Base-by-base conservation (phyloP, 441 rosid species). In the Metrosideros polymorpha region DNA sequence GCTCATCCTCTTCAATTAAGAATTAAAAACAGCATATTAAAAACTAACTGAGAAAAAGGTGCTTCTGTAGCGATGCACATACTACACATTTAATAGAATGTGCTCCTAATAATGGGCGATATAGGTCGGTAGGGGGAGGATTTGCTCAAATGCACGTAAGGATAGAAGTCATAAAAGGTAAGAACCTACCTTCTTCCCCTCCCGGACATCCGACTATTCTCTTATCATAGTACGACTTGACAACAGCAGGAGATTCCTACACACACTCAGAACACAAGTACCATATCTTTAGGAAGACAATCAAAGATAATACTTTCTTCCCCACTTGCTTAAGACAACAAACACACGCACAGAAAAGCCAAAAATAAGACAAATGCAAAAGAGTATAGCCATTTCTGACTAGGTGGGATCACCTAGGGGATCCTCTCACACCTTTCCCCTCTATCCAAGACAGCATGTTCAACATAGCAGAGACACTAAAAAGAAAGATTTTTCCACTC, bases 121-220 rank as follows among this genome's bases (percentile, higher is more conserved):
- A 35, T 9, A 19, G 45, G 15, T 35, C 17, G 79, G 10, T 22
- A 35, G 3, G n/a, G n/a, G 47, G 45, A 66, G 45, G 27, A 66
- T 66, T 22, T 35, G 47, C 79, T 66, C 79, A 39, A 66, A 19
- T 22, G 79, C 14, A 71, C 0, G n/a, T 39, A n/a, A 50, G 84
- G 56, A 43, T 19, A 83, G 7, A 55, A 45, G 15, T 47, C 47
- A 39, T 39, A 61, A 76, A 66, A 42, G 47, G 83, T n/a, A 82
- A 86, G 82, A 84, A 90, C 93, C 30, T 89, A 94, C 99, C 98
- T 86, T 93, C 98, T 95, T 94, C 98, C 86, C 94, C 99, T 56
- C 98, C 98, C 7, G 96, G 96, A 88, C 98, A 96, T 88, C 98
- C 98, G 87, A 96, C 95, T 86, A 95, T 91, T 93, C 98, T 95